phyloP scores from a whole-genome alignment of 805 yeast genomes.

The Monosporozyma unispora region DNA sequence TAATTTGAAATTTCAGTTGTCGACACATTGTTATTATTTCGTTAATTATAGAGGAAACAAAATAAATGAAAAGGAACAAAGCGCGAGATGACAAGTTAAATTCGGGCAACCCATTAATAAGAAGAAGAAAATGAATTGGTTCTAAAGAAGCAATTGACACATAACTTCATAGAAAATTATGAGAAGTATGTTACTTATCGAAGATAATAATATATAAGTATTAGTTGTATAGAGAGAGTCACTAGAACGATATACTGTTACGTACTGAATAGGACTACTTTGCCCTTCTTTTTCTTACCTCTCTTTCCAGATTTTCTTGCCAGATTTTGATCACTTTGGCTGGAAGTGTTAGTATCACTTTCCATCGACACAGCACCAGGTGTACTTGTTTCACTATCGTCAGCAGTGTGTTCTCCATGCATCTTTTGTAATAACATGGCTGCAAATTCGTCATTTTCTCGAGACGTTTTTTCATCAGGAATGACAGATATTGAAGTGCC shows the following conservation, averaged over 20 bases:
- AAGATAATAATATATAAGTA: not conserved
- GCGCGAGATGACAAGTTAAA: too few species aligned
- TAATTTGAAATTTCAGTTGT: too few species aligned
- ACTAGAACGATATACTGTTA: not conserved
- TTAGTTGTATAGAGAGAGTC: too few species aligned
- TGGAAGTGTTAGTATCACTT: not conserved
- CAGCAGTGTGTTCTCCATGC: constrained; percentile 29
- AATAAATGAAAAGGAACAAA: too few species aligned
- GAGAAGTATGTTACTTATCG: not conserved
- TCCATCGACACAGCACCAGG: not conserved
- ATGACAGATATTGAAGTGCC: constrained; percentile 43
- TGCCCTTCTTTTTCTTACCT: constrained; percentile 39
- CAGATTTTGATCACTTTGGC: not conserved
- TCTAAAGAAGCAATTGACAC: not conserved
- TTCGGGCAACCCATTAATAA: not conserved
- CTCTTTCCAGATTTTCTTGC: constrained; percentile 15
- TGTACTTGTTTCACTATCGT: not conserved
- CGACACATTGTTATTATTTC: not conserved
- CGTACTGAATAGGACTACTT: constrained; percentile 22
- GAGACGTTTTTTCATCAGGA: constrained; percentile 30
- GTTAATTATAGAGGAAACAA: too few species aligned
- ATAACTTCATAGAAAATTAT: too few species aligned
- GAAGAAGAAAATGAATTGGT: too few species aligned
- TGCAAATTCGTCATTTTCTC: constrained; percentile 39
- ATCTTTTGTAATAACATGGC: constrained; percentile 46